Base-by-base conservation (phyloP, 495 filamentous ascomycete species). In the Rhypophila decipiens region DNA sequence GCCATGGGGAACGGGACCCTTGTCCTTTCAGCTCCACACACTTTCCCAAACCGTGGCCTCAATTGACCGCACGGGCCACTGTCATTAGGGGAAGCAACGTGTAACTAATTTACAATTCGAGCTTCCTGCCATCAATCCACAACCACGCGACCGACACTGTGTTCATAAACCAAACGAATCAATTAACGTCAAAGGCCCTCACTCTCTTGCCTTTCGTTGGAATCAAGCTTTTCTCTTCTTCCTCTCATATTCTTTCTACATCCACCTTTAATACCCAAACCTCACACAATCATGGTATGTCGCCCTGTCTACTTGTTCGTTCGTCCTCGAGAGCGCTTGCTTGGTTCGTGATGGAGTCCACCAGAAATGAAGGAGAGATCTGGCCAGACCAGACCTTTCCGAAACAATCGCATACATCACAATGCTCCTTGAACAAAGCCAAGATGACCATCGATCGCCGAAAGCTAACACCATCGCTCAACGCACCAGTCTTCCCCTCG, bases 401-500 rank as follows among this genome's bases (percentile, higher is more conserved):
- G n/a, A n/a, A n/a, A n/a, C n/a, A n/a, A n/a, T n/a, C n/a, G n/a
- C n/a, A n/a, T n/a, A n/a, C n/a, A n/a, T n/a, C n/a, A n/a, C n/a
- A n/a, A n/a, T n/a, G n/a, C n/a, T n/a, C n/a, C n/a, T n/a, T n/a
- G n/a, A n/a, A n/a, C n/a, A n/a, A n/a, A n/a, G n/a, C n/a, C n/a
- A n/a, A n/a, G n/a, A n/a, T n/a, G n/a, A n/a, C n/a, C n/a, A n/a
- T n/a, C n/a, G 27, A 13, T 31, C 27, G 27, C 13, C 27, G 27
- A 7, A 31, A 31, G n/a, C 13, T 31, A 13, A 13, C 27, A 31
- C 13, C 27, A 31, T 31, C 27, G 13, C 27, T 31, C 7, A 31
- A 7, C 27, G 27, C 7, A 31, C 18, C 41, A 87, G 83, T 87
- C 86, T 66, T 89, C 89, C 50, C 86, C 88, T 54, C 81, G 84